A percentile compares a stretch with the other conserved stretches of the same genome.
Evolutionary conservation across 2,329 filamentous ascomycete genomes (phyloP).

Genomic region (Arthrinium phaeospermum): DNA sequence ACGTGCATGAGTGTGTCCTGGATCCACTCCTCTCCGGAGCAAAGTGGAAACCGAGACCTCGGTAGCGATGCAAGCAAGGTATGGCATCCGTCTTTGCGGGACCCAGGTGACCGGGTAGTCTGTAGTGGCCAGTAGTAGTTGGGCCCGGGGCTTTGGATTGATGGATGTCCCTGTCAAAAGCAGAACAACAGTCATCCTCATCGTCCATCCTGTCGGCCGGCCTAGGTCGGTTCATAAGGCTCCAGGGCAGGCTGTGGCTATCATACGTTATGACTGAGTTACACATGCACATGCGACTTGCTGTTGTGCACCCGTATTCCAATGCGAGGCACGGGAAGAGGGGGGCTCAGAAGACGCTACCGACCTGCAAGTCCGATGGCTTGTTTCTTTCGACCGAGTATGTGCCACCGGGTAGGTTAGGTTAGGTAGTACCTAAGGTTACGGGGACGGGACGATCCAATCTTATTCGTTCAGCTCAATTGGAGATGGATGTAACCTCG

Average conservation of each 20-base stretch:
- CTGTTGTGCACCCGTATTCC: not conserved
- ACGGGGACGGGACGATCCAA: not conserved
- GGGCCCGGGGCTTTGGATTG: not conserved
- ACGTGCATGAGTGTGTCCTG: constrained; percentile 8
- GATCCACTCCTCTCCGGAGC: not conserved
- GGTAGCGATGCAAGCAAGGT: constrained; percentile 2
- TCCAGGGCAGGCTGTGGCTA: not conserved
- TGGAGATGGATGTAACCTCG: constrained; percentile 9
- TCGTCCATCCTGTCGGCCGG: not conserved
- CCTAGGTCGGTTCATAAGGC: not conserved
- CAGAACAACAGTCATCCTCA: not conserved
- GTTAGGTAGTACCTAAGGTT: not conserved
- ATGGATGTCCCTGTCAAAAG: not conserved
- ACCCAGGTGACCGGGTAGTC: not conserved
- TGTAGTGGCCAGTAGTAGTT: not conserved
- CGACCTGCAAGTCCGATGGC: not conserved
- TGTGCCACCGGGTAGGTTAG: not conserved
- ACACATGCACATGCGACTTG: not conserved
- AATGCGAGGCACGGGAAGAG: not conserved
- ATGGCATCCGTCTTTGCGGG: not conserved
- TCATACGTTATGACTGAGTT: not conserved
- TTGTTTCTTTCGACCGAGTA: constrained; percentile 3
- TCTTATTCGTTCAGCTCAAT: not conserved
- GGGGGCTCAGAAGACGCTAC: no score
- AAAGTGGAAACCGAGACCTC: not conserved